Evolutionary conservation across 2,329 filamentous ascomycete genomes (phyloP).

Genomic region (Pseudocercospora vitis): DNA sequence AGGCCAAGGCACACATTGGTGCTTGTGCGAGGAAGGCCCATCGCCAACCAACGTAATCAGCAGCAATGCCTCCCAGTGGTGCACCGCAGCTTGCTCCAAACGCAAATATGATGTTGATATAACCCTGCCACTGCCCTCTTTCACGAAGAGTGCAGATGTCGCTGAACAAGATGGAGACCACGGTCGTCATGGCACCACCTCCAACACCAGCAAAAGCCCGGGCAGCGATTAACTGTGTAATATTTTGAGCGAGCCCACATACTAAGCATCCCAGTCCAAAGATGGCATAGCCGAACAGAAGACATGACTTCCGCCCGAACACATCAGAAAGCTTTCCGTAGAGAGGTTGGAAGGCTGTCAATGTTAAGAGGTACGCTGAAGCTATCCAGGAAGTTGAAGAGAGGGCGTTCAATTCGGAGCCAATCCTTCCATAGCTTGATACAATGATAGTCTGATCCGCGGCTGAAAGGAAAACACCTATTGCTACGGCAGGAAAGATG

Average conservation of each 20-base stretch:
- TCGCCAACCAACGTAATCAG: constrained; percentile 72
- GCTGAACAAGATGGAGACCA: constrained; percentile 67
- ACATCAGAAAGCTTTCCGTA: constrained; percentile 72
- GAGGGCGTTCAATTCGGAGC: constrained; percentile 70
- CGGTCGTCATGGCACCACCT: constrained; percentile 69
- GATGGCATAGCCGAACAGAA: constrained; percentile 64
- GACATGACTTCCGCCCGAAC: constrained; percentile 65
- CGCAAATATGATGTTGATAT: constrained; percentile 71
- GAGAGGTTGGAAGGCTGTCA: constrained; percentile 73
- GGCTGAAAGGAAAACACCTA: constrained; percentile 70
- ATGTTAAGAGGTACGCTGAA: constrained; percentile 68
- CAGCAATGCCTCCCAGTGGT: constrained; percentile 68
- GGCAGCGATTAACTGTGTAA: constrained; percentile 65
- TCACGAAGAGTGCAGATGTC: constrained; percentile 70
- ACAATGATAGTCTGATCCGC: constrained; percentile 76
- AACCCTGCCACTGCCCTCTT: constrained; percentile 71
- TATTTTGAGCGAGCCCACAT: constrained; percentile 63
- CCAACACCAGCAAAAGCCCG: constrained; percentile 65
- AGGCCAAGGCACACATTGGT: constrained; percentile 66
- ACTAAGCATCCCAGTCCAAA: constrained; percentile 65
- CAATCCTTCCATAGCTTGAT: constrained; percentile 75
- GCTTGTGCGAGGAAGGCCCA: constrained; percentile 74
- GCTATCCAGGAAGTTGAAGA: constrained; percentile 77
- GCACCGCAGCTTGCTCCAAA: constrained; percentile 67
- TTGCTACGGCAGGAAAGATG: constrained; percentile 61